Evolutionary conservation across 2,329 filamentous ascomycete species (phyloP).

Genomic region (Fusarium goolgardi): DNA sequence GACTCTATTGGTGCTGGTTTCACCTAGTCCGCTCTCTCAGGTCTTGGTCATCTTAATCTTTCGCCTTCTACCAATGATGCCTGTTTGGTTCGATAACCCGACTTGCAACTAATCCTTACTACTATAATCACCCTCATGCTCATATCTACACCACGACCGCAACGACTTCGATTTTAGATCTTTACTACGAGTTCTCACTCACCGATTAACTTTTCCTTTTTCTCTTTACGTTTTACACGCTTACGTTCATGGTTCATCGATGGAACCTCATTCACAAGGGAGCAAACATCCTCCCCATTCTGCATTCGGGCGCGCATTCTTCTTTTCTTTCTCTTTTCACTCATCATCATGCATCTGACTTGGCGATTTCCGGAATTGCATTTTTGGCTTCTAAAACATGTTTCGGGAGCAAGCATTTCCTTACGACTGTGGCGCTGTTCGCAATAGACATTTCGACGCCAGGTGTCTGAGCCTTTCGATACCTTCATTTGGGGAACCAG

Average conservation of each 20-base stretch:
- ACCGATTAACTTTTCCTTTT: slow-evolving; percentile 34
- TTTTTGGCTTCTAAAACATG: slow-evolving; percentile 42
- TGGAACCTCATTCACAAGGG: slow-evolving; percentile 36
- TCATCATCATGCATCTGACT: slow-evolving; percentile 39
- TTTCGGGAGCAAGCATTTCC: slow-evolving; percentile 34
- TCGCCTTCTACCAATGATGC: slow-evolving; percentile 26
- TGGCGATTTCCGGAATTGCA: slow-evolving; percentile 36
- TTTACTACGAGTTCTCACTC: slow-evolving; percentile 41
- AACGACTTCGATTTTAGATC: slow-evolving; percentile 48
- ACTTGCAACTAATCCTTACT: slow-evolving; percentile 31
- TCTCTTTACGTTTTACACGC: slow-evolving; percentile 38
- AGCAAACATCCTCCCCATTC: slow-evolving; percentile 30
- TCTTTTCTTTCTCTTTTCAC: slow-evolving; percentile 25
- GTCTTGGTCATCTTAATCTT: slow-evolving; percentile 36
- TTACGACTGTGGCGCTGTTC: slow-evolving; percentile 36
- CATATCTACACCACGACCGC: slow-evolving; percentile 46
- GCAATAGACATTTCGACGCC: slow-evolving; percentile 38
- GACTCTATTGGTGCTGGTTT: slow-evolving; percentile 46
- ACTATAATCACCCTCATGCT: slow-evolving; percentile 41
- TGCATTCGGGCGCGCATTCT: slow-evolving; percentile 43
- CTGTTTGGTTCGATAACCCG: slow-evolving; percentile 19
- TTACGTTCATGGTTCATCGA: slow-evolving; percentile 38
- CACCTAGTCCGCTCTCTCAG: slow-evolving; percentile 40
- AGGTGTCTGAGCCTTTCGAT: slow-evolving; percentile 40
- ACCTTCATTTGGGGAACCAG: slow-evolving; percentile 17